Conservation (phyloP, 2,329 filamentous ascomycete genomes). For the Alternaria novae-zelandiae region DNA sequence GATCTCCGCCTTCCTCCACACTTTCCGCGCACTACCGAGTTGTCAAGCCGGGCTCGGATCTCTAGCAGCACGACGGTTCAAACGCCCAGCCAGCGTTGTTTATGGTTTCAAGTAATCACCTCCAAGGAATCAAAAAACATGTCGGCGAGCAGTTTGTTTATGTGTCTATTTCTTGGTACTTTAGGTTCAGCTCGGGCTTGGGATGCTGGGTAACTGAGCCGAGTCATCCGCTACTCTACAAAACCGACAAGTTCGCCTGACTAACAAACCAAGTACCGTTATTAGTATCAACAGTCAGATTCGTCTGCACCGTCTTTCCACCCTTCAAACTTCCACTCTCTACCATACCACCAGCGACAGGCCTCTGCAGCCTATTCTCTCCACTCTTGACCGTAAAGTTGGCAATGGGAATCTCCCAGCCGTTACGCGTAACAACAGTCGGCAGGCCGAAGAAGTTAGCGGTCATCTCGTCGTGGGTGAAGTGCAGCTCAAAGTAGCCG, state of each 20-base stretch:
- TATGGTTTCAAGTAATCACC: too few relatives aligned
- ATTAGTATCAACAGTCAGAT: conserved; percentile 41
- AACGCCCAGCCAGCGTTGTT: background rate
- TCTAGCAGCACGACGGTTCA: background rate
- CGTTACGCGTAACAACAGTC: conserved; percentile 64
- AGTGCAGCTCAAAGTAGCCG: conserved; percentile 72
- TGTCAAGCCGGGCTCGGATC: background rate
- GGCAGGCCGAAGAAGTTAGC: conserved; percentile 71
- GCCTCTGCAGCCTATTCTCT: conserved; percentile 63
- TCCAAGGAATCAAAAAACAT: too few relatives aligned
- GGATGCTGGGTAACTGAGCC: too few relatives aligned
- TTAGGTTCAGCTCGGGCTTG: too few relatives aligned
- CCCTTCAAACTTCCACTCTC: conserved; percentile 64
- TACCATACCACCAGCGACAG: conserved; percentile 57
- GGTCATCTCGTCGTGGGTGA: conserved; percentile 60
- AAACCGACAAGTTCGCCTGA: conserved; percentile 29
- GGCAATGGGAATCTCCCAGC: conserved; percentile 69
- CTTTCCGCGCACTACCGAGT: background rate
- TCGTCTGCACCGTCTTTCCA: conserved; percentile 47
- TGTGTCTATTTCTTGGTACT: too few relatives aligned
- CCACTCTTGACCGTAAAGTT: conserved; percentile 72
- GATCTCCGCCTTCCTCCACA: background rate
- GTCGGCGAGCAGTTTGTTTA: too few relatives aligned
- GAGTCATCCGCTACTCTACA: too few relatives aligned
- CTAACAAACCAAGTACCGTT: conserved; percentile 47